A percentile compares a stretch with the other conserved stretches of the same genome.
phyloP scores from a whole-genome alignment of 257 asterid genomes.

The Solanum corneliomulleri region DNA sequence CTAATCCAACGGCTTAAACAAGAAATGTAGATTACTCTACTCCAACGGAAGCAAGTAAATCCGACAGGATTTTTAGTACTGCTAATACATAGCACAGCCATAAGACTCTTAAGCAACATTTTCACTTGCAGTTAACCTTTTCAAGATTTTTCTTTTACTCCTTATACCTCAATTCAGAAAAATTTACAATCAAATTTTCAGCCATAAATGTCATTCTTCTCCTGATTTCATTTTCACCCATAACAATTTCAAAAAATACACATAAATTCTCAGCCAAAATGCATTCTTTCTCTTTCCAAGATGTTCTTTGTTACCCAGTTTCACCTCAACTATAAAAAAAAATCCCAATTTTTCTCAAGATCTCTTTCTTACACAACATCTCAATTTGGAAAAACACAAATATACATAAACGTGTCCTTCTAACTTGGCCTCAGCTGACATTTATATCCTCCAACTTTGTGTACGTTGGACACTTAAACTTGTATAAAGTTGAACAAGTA shows the following conservation, averaged over 20 bases:
- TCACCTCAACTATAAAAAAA: background rate
- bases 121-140: background rate
- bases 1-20: background rate
- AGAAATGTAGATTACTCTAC: background rate
- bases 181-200: background rate
- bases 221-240: background rate
- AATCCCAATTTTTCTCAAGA: background rate
- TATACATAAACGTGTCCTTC: no score
- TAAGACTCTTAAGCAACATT: background rate
- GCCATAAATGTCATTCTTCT: background rate
- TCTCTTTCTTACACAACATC: background rate
- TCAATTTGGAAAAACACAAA: no score
- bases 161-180: background rate
- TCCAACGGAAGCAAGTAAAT: background rate
- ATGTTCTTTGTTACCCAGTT: background rate
- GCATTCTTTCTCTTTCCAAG: background rate
- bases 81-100: background rate
- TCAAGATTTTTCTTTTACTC: background rate
- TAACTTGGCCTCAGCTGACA: background rate
- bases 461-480: background rate
- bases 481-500: background rate
- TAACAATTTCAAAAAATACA: background rate
- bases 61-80: background rate
- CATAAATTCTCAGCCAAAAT: background rate
- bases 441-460: background rate